A percentile compares a stretch with the other conserved stretches of the same genome.
phyloP scores from a whole-genome alignment of 345 rosid genomes.

The Citrus sp. region DNA sequence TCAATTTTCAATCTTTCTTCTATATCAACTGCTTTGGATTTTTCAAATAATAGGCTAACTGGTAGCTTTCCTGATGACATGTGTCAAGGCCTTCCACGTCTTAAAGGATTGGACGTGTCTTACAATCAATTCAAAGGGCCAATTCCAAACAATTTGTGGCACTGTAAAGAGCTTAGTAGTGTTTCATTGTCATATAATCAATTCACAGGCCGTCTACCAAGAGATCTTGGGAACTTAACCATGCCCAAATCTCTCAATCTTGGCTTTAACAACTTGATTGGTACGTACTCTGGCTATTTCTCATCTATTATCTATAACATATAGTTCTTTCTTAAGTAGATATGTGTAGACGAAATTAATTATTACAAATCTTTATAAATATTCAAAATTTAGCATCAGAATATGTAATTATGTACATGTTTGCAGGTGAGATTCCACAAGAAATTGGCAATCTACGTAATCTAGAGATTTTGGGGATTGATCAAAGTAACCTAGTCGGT shows the following conservation, averaged over 20 bases:
- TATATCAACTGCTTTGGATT: not conserved
- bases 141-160: constrained; percentile 2
- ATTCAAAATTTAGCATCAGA: too few relatives aligned
- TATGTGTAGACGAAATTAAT: accelerated
- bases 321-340: too few relatives aligned
- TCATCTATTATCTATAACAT: not conserved
- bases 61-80: not conserved
- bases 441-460: constrained; percentile 7
- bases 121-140: not conserved
- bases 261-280: constrained; percentile 4
- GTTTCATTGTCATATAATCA: not conserved
- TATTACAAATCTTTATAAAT: too few relatives aligned
- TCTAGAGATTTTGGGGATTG: not conserved
- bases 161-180: not conserved
- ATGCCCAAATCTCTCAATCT: not conserved
- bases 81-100: not conserved
- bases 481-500: not conserved
- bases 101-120: not conserved
- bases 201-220: constrained; percentile 6
- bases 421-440: constrained; percentile 19
- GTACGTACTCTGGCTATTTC: not conserved
- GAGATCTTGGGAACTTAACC: constrained; percentile 14
- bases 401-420: not conserved
- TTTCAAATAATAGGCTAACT: not conserved
- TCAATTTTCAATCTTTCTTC: not conserved